Base-by-base conservation (phyloP, 1,139 yeast genomes). In the Nakaseomyces uthaithaninus region DNA sequence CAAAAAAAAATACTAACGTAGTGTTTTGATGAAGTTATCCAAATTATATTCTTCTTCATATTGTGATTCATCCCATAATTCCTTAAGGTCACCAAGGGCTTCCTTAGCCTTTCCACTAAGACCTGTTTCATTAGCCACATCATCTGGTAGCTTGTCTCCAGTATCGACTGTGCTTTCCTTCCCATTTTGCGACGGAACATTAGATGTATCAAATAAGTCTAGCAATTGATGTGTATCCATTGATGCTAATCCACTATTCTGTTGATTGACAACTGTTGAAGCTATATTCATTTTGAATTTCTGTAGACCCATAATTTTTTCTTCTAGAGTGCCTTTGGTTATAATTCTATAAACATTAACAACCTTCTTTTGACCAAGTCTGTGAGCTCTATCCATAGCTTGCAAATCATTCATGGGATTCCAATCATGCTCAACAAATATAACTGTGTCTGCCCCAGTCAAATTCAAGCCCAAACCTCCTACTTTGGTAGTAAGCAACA, bases 351-450 rank as follows among this genome's bases (percentile, higher is more conserved):
- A 89, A 14, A 93, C 98, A 61, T 87, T 86, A 36, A 93, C 99
- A 27, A 91, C 96, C 60, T 89, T 91, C 67, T 87, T 87, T 64
- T 93, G 99, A 3, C 99, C 99, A 51, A 93, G 77, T 62, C 99
- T 74, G 63, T 93, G 99, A 0, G 98, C 98, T 57, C 99, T 74
- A 60, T 93, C 99, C 99, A 93, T 93, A 0, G 99, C 99, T 62
- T 93, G 99, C 45, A 93, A 69, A 67, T 93, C 99, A 58, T 87
- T 91, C 99, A 93, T 93, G 18, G 99, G 98, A 60, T 93, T 93
- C 99, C 99, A 93, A 63, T 93, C 99, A 58, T 93, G 99, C 58
- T 93, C 99, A 28, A 93, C 94, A 65, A 93, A 93, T 11, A 93
- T 91, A 39, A 93, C 99, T 0, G 98, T 93, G 59, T 93, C 99